Evolutionary conservation across 768 basidiomycete species (phyloP).

Genomic region (Saitozyma podzolica): DNA sequence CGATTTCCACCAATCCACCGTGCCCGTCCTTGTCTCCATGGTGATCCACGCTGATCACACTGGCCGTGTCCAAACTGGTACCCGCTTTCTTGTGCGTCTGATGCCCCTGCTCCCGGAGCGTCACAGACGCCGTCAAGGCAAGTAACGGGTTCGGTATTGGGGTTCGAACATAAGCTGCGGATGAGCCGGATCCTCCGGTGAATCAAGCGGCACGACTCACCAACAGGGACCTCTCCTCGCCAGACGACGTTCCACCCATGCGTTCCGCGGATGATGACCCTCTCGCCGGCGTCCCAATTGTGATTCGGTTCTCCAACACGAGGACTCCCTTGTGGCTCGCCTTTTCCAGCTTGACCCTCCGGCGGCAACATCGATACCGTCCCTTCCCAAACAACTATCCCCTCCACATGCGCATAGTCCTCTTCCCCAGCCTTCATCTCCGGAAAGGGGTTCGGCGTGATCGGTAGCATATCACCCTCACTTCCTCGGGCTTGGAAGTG

Average conservation of each 20-base stretch:
- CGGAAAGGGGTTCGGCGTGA: conserved; percentile 82
- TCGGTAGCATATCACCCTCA: conserved; percentile 54
- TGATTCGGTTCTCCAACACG: conserved; percentile 52
- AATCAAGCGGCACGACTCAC: conserved; percentile 58
- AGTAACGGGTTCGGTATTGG: conserved; percentile 71
- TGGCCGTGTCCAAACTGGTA: conserved; percentile 30
- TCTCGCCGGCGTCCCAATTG: conserved; percentile 52
- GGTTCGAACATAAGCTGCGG: conserved; percentile 70
- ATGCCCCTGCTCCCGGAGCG: conserved; percentile 64
- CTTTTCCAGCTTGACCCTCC: conserved; percentile 54
- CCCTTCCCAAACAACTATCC: conserved; percentile 63
- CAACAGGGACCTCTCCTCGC: conserved; percentile 71
- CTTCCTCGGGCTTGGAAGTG: background rate
- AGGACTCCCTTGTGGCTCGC: background rate
- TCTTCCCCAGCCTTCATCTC: conserved; percentile 69
- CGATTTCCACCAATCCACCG: conserved; percentile 63
- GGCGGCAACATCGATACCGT: conserved; percentile 54
- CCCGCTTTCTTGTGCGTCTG: conserved; percentile 16
- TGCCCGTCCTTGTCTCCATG: conserved; percentile 52
- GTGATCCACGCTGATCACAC: conserved; percentile 48
- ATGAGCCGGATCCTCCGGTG: background rate
- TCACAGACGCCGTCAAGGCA: conserved; percentile 80
- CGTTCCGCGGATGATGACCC: conserved; percentile 65
- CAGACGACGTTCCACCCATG: conserved; percentile 78
- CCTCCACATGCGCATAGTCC: conserved; percentile 75